Conservation (phyloP, 169 alveolate species). For the Plasmodium malariae region DNA sequence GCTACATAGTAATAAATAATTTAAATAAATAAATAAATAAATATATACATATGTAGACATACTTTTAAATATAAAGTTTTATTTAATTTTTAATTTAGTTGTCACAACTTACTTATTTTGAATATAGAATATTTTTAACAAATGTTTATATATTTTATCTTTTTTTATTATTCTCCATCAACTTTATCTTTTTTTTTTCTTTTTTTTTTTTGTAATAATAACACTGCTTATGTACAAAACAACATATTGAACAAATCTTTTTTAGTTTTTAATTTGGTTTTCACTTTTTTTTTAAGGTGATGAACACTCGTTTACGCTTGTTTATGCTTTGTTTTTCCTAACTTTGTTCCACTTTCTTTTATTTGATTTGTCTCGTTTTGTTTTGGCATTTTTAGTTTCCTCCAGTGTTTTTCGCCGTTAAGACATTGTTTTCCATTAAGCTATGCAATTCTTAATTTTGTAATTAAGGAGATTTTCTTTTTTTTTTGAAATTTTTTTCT, state of each 20-base stretch:
- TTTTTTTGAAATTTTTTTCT: not conserved
- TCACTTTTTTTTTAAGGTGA: not conserved
- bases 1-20: not conserved
- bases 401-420: too few relatives aligned
- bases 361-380: not conserved
- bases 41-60: too few relatives aligned
- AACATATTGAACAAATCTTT: slow-evolving; percentile 16
- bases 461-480: too few relatives aligned
- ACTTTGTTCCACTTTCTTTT: not conserved
- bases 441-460: too few relatives aligned
- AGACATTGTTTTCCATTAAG: too few relatives aligned
- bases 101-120: not conserved
- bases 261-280: slow-evolving; percentile 5
- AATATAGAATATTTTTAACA: too few relatives aligned
- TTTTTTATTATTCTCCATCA: too few relatives aligned
- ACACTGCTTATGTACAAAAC: not conserved
- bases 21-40: too few relatives aligned
- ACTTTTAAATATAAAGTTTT: too few relatives aligned
- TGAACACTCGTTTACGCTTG: not conserved
- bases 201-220: not conserved
- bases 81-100: slow-evolving; percentile 5
- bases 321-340: not conserved
- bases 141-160: too few relatives aligned
- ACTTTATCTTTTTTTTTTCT: too few relatives aligned
- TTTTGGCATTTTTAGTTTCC: not conserved